Evolutionary conservation across 805 yeast species (phyloP).

Genomic region (Komagataella kurtzmanii): DNA sequence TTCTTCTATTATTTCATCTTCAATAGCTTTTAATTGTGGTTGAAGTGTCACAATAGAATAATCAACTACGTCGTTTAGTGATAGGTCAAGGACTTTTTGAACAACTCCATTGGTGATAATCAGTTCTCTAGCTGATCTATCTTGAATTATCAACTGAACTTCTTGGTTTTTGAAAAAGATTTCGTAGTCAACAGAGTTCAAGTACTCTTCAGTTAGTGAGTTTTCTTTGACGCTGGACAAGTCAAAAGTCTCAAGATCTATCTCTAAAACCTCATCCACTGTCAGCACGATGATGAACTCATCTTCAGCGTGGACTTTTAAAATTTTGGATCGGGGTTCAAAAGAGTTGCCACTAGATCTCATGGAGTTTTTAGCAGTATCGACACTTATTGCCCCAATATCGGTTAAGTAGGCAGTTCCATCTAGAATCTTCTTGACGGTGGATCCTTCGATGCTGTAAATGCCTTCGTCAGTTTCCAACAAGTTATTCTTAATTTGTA

Average conservation of each 20-base stretch:
- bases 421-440: neutral
- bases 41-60: slow-evolving; percentile 15
- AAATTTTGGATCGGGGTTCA: neutral
- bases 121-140: neutral
- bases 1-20: slow-evolving; percentile 18
- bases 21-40: slow-evolving; percentile 9
- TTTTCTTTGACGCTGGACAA: neutral
- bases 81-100: slow-evolving; percentile 2
- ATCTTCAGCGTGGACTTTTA: neutral
- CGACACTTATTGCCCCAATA: neutral
- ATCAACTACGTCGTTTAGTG: slow-evolving; percentile 23
- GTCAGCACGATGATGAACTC: neutral
- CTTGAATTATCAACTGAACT: neutral
- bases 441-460: neutral
- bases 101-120: neutral
- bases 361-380: neutral
- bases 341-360: neutral
- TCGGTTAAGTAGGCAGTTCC: neutral
- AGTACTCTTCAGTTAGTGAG: neutral
- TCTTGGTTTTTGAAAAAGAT: neutral
- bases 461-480: neutral
- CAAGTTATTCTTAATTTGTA: neutral
- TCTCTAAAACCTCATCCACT: neutral
- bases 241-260: neutral
- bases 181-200: neutral